These are phyloP conservation scores for Tolypocladium paradoxum DNA, from an alignment of 2,329 filamentous ascomycete genomes.

Conservation along the genomic window DNA sequence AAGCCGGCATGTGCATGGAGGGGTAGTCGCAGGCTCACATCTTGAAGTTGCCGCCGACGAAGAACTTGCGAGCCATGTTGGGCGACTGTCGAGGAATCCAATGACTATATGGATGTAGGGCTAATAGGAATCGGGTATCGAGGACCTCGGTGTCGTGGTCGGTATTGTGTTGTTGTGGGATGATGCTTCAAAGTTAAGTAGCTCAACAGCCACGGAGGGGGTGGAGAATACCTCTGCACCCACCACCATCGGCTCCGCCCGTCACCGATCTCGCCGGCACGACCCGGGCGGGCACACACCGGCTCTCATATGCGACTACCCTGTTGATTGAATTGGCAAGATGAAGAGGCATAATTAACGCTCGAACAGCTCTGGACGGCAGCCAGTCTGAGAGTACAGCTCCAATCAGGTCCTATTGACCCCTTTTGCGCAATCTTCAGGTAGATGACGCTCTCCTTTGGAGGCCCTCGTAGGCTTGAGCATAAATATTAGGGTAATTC, in stretches of 20 bases:
- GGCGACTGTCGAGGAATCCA: conserved; percentile 17
- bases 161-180: background rate
- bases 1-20: conserved; percentile 7
- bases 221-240: background rate
- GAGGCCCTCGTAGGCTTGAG: too few species aligned
- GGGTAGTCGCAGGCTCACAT: conserved; percentile 54
- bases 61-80: conserved; percentile 91
- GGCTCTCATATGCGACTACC: background rate
- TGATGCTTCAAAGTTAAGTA: background rate
- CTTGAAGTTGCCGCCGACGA: conserved; percentile 99
- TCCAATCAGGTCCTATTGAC: background rate
- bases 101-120: background rate
- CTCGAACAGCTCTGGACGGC: background rate
- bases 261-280: too few species aligned
- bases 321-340: background rate
- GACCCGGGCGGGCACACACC: too few species aligned
- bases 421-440: too few species aligned
- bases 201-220: background rate
- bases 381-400: background rate
- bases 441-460: too few species aligned
- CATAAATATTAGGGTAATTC: too few species aligned
- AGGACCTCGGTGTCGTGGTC: background rate
- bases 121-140: background rate
- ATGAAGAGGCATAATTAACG: background rate
- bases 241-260: background rate